phyloP scores from a whole-genome alignment of 2,329 filamentous ascomycete genomes.

The Botrytis pseudocinerea region DNA sequence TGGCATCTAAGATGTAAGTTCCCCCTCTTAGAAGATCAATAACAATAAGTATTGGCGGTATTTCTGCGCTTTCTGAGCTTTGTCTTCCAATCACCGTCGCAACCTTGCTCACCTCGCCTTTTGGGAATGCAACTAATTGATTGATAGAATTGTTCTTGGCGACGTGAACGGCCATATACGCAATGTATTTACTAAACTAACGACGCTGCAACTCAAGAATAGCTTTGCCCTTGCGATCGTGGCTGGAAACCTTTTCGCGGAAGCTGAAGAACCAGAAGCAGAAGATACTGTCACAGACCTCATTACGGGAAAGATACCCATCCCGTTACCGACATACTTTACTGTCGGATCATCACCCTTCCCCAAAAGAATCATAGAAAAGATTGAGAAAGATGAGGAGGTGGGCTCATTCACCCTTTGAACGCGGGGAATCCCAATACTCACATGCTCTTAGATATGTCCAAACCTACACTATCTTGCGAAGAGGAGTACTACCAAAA shows the following conservation, averaged over 20 bases:
- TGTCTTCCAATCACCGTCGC: not conserved
- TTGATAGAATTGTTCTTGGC: conserved; percentile 63
- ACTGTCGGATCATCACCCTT: conserved; percentile 74
- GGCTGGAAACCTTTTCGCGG: conserved; percentile 79
- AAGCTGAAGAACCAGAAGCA: conserved; percentile 61
- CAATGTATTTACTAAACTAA: conserved; percentile 76
- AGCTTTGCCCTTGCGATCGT: conserved; percentile 83
- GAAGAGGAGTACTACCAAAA: conserved; percentile 65
- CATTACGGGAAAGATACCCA: conserved; percentile 67
- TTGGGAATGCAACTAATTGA: conserved; percentile 24
- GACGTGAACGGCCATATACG: conserved; percentile 77
- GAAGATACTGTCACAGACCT: conserved; percentile 62
- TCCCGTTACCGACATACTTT: conserved; percentile 89
- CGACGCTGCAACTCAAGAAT: conserved; percentile 81
- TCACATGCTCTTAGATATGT: conserved; percentile 57
- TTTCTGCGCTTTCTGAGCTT: not conserved
- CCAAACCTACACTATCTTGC: conserved; percentile 70
- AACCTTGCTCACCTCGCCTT: not conserved
- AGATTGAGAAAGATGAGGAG: conserved; percentile 68
- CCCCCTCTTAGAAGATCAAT: not conserved
- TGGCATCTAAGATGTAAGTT: conserved; percentile 28
- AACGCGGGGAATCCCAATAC: conserved; percentile 9
- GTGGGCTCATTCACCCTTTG: conserved; percentile 39
- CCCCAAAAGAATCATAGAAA: conserved; percentile 68
- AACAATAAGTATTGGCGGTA: not conserved